These are phyloP conservation scores for Raphanus hybrid DNA, from an alignment of 441 rosid genomes.

Conservation along the genomic window DNA sequence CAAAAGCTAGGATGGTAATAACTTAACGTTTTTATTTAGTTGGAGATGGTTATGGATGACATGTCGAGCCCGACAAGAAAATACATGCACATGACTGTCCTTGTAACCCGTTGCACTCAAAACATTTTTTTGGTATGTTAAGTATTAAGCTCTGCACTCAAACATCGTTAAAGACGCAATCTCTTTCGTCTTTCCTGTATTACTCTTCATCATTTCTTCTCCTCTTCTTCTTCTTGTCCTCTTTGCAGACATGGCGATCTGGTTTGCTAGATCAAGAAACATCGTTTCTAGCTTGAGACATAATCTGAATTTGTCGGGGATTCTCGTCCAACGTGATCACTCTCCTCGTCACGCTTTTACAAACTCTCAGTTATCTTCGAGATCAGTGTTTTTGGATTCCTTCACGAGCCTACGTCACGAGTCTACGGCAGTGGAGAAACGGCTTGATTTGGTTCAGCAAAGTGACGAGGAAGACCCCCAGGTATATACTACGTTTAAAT, in stretches of 20 bases:
- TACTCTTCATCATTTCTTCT: not conserved
- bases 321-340: constrained; percentile 23
- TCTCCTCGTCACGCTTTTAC: constrained; percentile 14
- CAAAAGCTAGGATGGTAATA: constrained; percentile 14
- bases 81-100: constrained; percentile 37
- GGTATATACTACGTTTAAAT: constrained; percentile 1
- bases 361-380: not conserved
- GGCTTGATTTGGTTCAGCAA: constrained; percentile 40
- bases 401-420: constrained; percentile 40
- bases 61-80: constrained; percentile 42
- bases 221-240: not conserved
- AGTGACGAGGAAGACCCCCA: constrained; percentile 42
- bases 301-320: constrained; percentile 23
- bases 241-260: constrained; percentile 45
- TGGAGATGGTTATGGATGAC: constrained; percentile 35
- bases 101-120: constrained; percentile 12
- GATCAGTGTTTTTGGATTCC: constrained; percentile 1
- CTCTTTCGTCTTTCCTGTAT: constrained; percentile 4
- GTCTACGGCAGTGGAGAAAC: constrained; percentile 51
- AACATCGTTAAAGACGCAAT: constrained; percentile 28
- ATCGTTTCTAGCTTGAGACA: constrained; percentile 39
- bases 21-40: constrained; percentile 4
- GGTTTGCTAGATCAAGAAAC: constrained; percentile 52
- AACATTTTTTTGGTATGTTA: not conserved
- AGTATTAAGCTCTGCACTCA: not conserved